Percentiles rank a stretch among this genome's conserved stretches.
Evolutionary conservation across 2,329 filamentous ascomycete genomes (phyloP).

Genomic region (Juglanconis oblonga): DNA sequence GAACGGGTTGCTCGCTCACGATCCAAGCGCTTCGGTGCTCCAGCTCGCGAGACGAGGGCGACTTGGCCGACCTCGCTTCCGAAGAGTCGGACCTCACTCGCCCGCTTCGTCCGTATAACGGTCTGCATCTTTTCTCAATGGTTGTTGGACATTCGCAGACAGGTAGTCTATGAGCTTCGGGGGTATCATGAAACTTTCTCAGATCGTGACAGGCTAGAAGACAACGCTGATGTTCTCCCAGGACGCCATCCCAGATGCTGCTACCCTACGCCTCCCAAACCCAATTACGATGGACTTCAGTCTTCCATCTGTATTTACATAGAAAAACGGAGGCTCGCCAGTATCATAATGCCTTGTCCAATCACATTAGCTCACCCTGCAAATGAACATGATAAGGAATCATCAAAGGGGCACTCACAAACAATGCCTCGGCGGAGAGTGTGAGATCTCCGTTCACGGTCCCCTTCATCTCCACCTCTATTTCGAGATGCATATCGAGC

Average conservation of each 20-base stretch:
- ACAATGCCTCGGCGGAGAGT: conserved; percentile 13
- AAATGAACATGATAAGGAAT: neutral
- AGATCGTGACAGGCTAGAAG: too few relatives aligned
- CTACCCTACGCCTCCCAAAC: too few relatives aligned
- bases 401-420: conserved; percentile 3
- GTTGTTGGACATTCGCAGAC: neutral
- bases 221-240: too few relatives aligned
- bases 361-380: neutral
- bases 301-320: neutral
- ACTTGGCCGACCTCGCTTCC: neutral
- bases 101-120: too few relatives aligned
- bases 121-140: neutral
- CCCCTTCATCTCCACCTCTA: conserved; percentile 14
- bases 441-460: conserved; percentile 14
- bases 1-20: too few relatives aligned
- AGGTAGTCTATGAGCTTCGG: too few relatives aligned
- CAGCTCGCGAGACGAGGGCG: too few relatives aligned
- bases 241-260: too few relatives aligned
- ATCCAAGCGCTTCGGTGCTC: too few relatives aligned
- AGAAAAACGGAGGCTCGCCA: neutral
- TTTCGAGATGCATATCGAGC: conserved; percentile 9
- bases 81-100: neutral
- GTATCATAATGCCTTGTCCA: conserved; percentile 3
- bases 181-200: too few relatives aligned
- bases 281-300: too few relatives aligned